These are phyloP conservation scores for Penicillium psychrosexuale DNA, from an alignment of 2,329 filamentous ascomycete species.

Conservation along the genomic window DNA sequence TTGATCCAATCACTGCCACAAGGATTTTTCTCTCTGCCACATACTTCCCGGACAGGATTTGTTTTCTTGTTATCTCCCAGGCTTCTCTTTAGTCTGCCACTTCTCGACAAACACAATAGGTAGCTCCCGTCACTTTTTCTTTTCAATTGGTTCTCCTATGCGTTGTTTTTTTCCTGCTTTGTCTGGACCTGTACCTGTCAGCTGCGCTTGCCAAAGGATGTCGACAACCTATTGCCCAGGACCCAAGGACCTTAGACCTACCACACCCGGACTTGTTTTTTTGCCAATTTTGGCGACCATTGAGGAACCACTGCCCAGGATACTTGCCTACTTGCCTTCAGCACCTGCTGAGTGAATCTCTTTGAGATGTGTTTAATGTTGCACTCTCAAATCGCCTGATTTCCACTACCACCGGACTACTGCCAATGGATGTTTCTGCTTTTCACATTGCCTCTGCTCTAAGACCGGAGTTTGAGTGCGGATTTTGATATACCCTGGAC, in stretches of 20 bases:
- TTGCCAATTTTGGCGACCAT: conserved; percentile 22
- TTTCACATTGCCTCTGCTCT: conserved; percentile 20
- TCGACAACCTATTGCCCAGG: conserved; percentile 13
- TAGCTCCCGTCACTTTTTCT: conserved; percentile 41
- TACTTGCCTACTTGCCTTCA: conserved; percentile 21
- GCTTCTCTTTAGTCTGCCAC: conserved; percentile 24
- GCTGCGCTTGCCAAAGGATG: conserved; percentile 9
- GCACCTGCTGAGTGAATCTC: conserved; percentile 36
- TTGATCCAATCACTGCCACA: conserved; percentile 21
- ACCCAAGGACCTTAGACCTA: conserved; percentile 18
- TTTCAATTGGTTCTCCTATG: conserved; percentile 24
- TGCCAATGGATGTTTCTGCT: conserved; percentile 16
- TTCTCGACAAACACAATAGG: conserved; percentile 38
- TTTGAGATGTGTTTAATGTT: conserved; percentile 43
- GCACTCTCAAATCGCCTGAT: conserved; percentile 30
- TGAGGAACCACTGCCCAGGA: conserved; percentile 26
- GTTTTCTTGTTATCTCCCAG: conserved; percentile 31
- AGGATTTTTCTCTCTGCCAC: conserved; percentile 30
- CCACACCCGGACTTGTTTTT: conserved; percentile 10
- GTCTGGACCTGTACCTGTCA: conserved; percentile 24
- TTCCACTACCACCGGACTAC: conserved; percentile 17
- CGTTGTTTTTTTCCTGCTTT: conserved; percentile 16
- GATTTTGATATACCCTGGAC: conserved; percentile 15
- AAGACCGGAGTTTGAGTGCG: conserved; percentile 31
- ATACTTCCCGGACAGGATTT: conserved; percentile 34